Evolutionary conservation across 192 early-diverging fungal species (phyloP), one percentile per base, ranked within the genome.

Genomic region (Entomortierella parvispora): DNA sequence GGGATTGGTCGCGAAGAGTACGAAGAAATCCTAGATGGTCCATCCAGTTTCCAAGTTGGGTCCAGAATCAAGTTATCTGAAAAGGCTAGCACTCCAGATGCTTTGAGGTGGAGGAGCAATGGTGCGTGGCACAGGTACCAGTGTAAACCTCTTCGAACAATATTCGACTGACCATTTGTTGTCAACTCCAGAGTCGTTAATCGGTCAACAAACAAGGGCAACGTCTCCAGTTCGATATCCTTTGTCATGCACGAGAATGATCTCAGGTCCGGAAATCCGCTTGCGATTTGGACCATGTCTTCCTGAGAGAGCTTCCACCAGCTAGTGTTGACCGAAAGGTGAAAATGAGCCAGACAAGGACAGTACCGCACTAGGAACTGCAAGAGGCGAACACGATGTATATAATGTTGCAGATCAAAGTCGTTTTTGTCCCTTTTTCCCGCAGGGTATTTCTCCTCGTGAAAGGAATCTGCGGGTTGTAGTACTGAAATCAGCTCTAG

Each of bases 121-220:
- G 37, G 37, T 9, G 37, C 37, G 12, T 40, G 37, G 12, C 37
- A 40, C 37, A 40, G 37, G 37, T 40, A 40, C 37, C 37, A 40
- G 12, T 40, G 37, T 12, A 40, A 40, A 40, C 37, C 5, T 12
- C 7, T 40, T 12, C 37, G 37, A 40, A 40, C 37, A 5, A 40
- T 40, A 12, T 40, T 40, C 12, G 37, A 9, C 37, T 40, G 37
- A 9, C 37, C 37, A 40, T 40, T 40, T 12, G 37, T 12, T 5
- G 12, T 12, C 37, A 40, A 5, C 26, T 64, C 62, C 23, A 64
- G n/a, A 4, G 18, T 54, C 15, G 62, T 64, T 20, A 64, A 37
- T 53, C 62, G 62, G 17, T 64, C 62, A 10, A 20, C 40, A 33
- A 54, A 44, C 25, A 64, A n/a, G 6, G 28, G 15, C 42, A 54